Percentiles rank a stretch among this genome's conserved stretches.
Conservation (phyloP, 768 basidiomycete genomes). For the Auriculariales sp. region DNA sequence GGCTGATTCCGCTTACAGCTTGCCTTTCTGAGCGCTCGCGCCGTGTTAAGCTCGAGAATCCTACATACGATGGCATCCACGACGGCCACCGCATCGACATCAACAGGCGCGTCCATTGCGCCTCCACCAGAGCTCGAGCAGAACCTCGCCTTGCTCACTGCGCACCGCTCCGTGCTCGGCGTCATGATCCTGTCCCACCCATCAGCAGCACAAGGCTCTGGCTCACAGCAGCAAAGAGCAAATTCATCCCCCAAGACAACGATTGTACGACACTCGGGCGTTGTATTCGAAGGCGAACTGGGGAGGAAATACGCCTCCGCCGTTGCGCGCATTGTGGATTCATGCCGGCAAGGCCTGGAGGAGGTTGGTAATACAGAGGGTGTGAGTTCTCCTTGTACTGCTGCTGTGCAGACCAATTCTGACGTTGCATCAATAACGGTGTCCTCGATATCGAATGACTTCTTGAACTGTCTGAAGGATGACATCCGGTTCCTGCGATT, state of each 20-base stretch:
- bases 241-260: slow-evolving; percentile 39
- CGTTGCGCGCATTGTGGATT: slow-evolving; percentile 61
- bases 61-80: neutral
- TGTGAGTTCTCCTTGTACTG: neutral
- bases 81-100: neutral
- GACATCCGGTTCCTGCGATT: slow-evolving; percentile 81
- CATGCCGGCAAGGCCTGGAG: slow-evolving; percentile 62
- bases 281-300: slow-evolving; percentile 75
- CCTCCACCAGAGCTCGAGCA: slow-evolving; percentile 66
- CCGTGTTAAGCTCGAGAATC: too few species aligned
- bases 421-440: too few species aligned
- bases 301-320: slow-evolving; percentile 62
- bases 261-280: slow-evolving; percentile 75
- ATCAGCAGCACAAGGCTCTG: neutral
- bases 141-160: slow-evolving; percentile 58
- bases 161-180: slow-evolving; percentile 75
- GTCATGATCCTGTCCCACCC: slow-evolving; percentile 66
- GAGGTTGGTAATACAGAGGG: slow-evolving; percentile 52
- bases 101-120: neutral
- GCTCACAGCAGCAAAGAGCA: slow-evolving; percentile 8
- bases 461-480: slow-evolving; percentile 35
- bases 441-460: slow-evolving; percentile 1
- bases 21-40: too few species aligned
- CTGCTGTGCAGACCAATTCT: neutral
- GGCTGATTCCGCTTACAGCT: too few species aligned